A percentile compares a stretch with the other conserved stretches of the same genome.
These are phyloP conservation scores for Claviceps spartinae DNA, from an alignment of 2,329 filamentous ascomycete genomes.

Conservation along the genomic window DNA sequence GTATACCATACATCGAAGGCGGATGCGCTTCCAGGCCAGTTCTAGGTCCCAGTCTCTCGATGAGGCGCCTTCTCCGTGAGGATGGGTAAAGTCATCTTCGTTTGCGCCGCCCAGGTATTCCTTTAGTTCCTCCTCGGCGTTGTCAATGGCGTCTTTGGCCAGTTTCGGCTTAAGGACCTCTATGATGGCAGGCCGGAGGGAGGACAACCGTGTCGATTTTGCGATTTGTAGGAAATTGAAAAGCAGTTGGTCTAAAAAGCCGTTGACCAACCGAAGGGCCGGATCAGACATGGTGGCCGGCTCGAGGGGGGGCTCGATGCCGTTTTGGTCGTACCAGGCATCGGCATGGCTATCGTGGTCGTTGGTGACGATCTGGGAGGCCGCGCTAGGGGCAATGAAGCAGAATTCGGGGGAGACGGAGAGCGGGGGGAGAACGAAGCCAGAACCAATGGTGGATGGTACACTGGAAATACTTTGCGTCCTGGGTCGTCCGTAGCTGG, in stretches of 20 bases:
- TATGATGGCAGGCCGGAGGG: constrained; percentile 66
- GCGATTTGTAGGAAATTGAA: constrained; percentile 78
- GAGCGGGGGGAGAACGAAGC: constrained; percentile 52
- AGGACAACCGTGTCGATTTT: constrained; percentile 60
- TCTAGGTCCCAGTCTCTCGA: constrained; percentile 72
- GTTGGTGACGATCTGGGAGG: constrained; percentile 82
- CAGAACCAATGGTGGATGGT: constrained; percentile 45
- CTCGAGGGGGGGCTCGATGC: constrained; percentile 50
- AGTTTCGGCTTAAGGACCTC: constrained; percentile 84
- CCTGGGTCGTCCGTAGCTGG: constrained; percentile 29
- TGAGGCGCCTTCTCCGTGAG: constrained; percentile 31
- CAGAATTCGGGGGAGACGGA: constrained; percentile 62
- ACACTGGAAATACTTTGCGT: constrained; percentile 58
- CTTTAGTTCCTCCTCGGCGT: constrained; percentile 72
- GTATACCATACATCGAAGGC: constrained; percentile 94
- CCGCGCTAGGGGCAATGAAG: constrained; percentile 79
- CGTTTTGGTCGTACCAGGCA: constrained; percentile 55
- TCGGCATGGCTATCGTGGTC: constrained; percentile 66
- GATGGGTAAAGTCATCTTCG: constrained; percentile 53
- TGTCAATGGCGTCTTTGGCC: constrained; percentile 68
- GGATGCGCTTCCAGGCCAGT: constrained; percentile 83
- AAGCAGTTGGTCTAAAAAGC: constrained; percentile 83
- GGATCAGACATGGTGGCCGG: constrained; percentile 58
- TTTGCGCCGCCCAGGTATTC: constrained; percentile 75
- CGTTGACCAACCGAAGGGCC: constrained; percentile 71